A percentile compares a stretch with the other conserved stretches of the same genome.
Evolutionary conservation across 2,329 filamentous ascomycete species (phyloP).

Genomic region (Colletotrichum eremochloae): DNA sequence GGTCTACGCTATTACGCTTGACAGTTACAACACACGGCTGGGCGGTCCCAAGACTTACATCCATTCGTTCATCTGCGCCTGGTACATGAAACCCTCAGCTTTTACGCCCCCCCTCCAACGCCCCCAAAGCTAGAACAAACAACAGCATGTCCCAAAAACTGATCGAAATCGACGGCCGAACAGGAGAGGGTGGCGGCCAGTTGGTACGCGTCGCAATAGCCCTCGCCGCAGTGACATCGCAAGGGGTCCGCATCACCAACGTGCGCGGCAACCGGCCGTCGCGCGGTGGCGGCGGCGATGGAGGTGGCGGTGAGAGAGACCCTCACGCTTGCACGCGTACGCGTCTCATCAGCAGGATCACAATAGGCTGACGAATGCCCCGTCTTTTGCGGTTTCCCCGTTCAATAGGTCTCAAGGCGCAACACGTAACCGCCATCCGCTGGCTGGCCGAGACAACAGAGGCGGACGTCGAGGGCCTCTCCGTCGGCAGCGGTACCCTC

Average conservation of each 20-base stretch:
- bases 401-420: conserved; percentile 67
- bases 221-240: conserved; percentile 67
- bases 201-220: conserved; percentile 69
- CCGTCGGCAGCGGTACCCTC: conserved; percentile 64
- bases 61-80: background rate
- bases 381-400: background rate
- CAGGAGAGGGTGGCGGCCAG: conserved; percentile 74
- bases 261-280: conserved; percentile 66
- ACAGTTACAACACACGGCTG: background rate
- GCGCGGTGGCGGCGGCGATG: conserved; percentile 48
- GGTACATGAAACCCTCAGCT: background rate
- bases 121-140: background rate
- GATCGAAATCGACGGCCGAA: conserved; percentile 67
- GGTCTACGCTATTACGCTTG: too few relatives aligned
- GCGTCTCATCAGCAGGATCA: background rate
- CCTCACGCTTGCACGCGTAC: background rate
- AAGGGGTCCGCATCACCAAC: conserved; percentile 66
- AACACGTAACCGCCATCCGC: conserved; percentile 69
- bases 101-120: background rate
- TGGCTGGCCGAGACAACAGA: conserved; percentile 66
- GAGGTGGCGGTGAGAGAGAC: conserved; percentile 17
- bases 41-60: background rate
- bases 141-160: conserved; percentile 44
- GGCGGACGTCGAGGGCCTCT: conserved; percentile 64
- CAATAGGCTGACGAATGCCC: background rate